phyloP scores from a whole-genome alignment of 129 eudicot species.

The Flaveria bidentis region DNA sequence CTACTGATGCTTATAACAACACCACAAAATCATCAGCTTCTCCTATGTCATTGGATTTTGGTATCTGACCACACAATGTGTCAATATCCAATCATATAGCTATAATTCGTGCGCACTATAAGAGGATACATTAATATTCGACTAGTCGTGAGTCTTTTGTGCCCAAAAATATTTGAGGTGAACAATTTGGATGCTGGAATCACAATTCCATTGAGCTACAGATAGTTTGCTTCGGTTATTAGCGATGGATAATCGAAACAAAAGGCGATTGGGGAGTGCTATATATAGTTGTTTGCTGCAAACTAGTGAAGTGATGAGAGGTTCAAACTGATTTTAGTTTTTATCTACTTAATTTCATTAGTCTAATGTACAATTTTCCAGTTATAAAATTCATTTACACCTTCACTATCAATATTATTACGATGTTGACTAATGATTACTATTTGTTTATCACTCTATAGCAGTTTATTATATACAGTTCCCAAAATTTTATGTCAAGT shows the following conservation, averaged over 20 bases:
- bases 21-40: slow-evolving; percentile 36
- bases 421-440: slow-evolving; percentile 6
- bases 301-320: slow-evolving; percentile 33
- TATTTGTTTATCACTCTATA: neutral
- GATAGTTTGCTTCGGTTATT: slow-evolving; percentile 8
- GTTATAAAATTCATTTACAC: slow-evolving; percentile 43
- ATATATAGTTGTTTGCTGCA: slow-evolving; percentile 40
- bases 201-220: slow-evolving; percentile 12
- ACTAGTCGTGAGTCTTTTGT: slow-evolving; percentile 21
- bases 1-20: slow-evolving; percentile 31
- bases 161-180: neutral
- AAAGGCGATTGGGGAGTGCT: slow-evolving; percentile 32
- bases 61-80: slow-evolving; percentile 33
- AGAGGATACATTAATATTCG: slow-evolving; percentile 3
- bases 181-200: slow-evolving; percentile 20
- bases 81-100: slow-evolving; percentile 19
- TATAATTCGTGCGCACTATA: neutral
- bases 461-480: neutral
- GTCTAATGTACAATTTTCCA: slow-evolving; percentile 43
- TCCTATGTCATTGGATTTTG: slow-evolving; percentile 76
- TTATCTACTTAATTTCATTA: slow-evolving; percentile 35
- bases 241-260: slow-evolving; percentile 16
- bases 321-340: slow-evolving; percentile 40
- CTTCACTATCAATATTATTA: slow-evolving; percentile 25
- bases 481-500: slow-evolving; percentile 1